Conservation (phyloP, 768 basidiomycete genomes). For the Cyclocybe cylindracea region DNA sequence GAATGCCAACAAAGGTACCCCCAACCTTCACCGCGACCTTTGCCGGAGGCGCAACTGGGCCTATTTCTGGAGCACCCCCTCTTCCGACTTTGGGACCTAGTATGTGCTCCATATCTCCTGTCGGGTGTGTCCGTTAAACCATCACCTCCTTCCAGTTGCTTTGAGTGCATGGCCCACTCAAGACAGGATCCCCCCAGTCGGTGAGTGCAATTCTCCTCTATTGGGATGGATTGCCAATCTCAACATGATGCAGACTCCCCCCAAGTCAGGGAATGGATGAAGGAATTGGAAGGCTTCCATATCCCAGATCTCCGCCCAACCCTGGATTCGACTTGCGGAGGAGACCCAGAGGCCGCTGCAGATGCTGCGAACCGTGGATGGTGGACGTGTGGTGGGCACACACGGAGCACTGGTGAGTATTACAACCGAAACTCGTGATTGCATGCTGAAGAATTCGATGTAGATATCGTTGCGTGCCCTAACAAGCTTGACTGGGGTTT, state of each 20-base stretch:
- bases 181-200: slow-evolving; percentile 62
- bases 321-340: slow-evolving; percentile 62
- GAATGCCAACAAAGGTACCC: slow-evolving; percentile 56
- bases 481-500: slow-evolving; percentile 76
- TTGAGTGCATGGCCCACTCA: slow-evolving; percentile 58
- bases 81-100: slow-evolving; percentile 46
- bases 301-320: slow-evolving; percentile 70
- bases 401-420: slow-evolving; percentile 43
- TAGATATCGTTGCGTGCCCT: slow-evolving; percentile 70
- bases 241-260: slow-evolving; percentile 40
- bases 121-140: not conserved
- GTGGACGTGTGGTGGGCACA: slow-evolving; percentile 88
- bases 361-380: slow-evolving; percentile 67
- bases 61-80: slow-evolving; percentile 62
- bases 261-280: slow-evolving; percentile 72
- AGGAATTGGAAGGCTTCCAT: slow-evolving; percentile 66
- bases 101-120: slow-evolving; percentile 30
- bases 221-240: not conserved
- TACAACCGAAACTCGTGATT: not conserved
- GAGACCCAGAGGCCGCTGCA: slow-evolving; percentile 53
- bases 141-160: slow-evolving; percentile 8
- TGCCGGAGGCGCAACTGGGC: slow-evolving; percentile 58
- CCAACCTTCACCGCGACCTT: slow-evolving; percentile 53
- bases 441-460: not conserved
- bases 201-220: slow-evolving; percentile 34